Conservation (phyloP, 768 basidiomycete genomes). For the Gymnopilus dilepis region DNA sequence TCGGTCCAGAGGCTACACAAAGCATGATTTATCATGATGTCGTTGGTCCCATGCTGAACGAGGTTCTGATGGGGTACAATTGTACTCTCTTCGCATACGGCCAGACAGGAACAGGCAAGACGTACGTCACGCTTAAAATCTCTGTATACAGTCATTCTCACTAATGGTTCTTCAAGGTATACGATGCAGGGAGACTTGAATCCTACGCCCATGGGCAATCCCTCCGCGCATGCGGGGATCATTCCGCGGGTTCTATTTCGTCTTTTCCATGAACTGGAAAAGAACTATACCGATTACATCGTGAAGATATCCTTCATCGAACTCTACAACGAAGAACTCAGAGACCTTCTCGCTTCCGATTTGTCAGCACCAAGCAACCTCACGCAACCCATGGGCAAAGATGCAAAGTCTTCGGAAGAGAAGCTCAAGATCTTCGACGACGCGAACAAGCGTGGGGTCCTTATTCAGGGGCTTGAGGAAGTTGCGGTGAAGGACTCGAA, state of each 20-base stretch:
- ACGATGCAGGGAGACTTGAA: slow-evolving; percentile 97
- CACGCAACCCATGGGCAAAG: slow-evolving; percentile 82
- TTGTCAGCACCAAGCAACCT: slow-evolving; percentile 69
- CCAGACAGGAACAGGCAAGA: slow-evolving; percentile 98
- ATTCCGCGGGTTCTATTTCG: slow-evolving; percentile 93
- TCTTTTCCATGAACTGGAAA: slow-evolving; percentile 88
- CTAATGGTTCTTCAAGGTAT: slow-evolving; percentile 50
- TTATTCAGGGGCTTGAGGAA: slow-evolving; percentile 96
- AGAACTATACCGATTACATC: slow-evolving; percentile 78
- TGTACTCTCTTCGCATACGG: slow-evolving; percentile 98
- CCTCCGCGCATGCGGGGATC: slow-evolving; percentile 91
- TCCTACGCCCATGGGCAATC: slow-evolving; percentile 85
- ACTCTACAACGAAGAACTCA: slow-evolving; percentile 97
- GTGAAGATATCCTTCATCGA: slow-evolving; percentile 96
- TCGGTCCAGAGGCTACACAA: slow-evolving; percentile 97
- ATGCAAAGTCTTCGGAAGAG: slow-evolving; percentile 45
- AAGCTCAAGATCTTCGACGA: slow-evolving; percentile 95
- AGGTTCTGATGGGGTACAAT: slow-evolving; percentile 96
- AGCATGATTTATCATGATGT: slow-evolving; percentile 93
- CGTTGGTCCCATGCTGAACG: slow-evolving; percentile 89
- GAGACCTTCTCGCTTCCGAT: slow-evolving; percentile 89
- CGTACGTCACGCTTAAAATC: slow-evolving; percentile 72
- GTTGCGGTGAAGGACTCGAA: slow-evolving; percentile 79
- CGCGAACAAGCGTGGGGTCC: slow-evolving; percentile 81
- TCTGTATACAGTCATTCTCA: slow-evolving; percentile 4